A percentile compares a stretch with the other conserved stretches of the same genome.
These are phyloP conservation scores for Penicillium griseofulvum DNA, from an alignment of 2,329 filamentous ascomycete genomes.

Conservation along the genomic window DNA sequence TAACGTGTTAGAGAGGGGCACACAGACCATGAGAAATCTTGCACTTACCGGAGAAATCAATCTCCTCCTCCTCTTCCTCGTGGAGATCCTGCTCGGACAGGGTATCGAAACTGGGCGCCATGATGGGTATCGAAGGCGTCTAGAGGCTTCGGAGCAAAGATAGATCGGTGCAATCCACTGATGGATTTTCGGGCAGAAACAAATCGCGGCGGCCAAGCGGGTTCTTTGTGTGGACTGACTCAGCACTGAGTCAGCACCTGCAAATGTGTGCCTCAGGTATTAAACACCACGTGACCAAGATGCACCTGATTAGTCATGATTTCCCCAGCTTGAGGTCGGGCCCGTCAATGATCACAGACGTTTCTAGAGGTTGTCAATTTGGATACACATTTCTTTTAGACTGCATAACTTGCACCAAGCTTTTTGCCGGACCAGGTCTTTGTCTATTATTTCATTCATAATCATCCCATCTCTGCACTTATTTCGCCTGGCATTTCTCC, in stretches of 20 bases:
- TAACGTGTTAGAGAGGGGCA: slow-evolving; percentile 29
- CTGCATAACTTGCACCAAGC: not conserved
- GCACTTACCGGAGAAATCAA: slow-evolving; percentile 73
- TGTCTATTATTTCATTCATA: not conserved
- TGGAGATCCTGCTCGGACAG: slow-evolving; percentile 89
- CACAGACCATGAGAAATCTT: slow-evolving; percentile 17
- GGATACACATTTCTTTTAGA: slow-evolving; percentile 6
- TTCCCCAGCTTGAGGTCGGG: slow-evolving; percentile 5
- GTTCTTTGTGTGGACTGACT: slow-evolving; percentile 38
- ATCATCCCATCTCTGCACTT: not conserved
- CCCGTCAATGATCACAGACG: slow-evolving; percentile 4
- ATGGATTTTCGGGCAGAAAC: slow-evolving; percentile 39
- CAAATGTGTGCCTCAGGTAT: not conserved
- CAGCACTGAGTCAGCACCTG: slow-evolving; percentile 18
- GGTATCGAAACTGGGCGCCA: slow-evolving; percentile 92
- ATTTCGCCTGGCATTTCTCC: slow-evolving; percentile 8
- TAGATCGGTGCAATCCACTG: slow-evolving; percentile 23
- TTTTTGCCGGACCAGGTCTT: not conserved
- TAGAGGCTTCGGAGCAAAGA: slow-evolving; percentile 19
- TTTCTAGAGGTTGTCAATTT: slow-evolving; percentile 6
- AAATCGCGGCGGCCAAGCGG: slow-evolving; percentile 29
- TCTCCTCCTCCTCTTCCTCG: slow-evolving; percentile 85
- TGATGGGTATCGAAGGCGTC: slow-evolving; percentile 50
- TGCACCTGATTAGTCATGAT: slow-evolving; percentile 2
- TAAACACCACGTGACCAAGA: not conserved